Percentiles rank a stretch among this genome's conserved stretches.
Conservation (phyloP, 73 alveolate species). For the Tetrahymena thermophila region DNA sequence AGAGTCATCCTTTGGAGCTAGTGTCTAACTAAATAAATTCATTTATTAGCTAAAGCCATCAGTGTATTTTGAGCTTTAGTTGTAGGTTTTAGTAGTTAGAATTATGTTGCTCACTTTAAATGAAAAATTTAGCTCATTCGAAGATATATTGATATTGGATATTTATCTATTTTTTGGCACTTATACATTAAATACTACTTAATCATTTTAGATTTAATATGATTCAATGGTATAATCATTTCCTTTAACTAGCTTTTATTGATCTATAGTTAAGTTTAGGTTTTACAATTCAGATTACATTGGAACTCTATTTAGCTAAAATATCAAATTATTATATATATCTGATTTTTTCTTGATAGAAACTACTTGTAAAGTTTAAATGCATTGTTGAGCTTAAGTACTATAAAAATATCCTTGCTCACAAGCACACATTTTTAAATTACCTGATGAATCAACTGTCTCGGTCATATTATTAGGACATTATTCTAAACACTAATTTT, state of each 20-base stretch:
- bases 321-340: no score
- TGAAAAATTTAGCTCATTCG: not conserved
- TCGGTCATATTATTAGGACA: not conserved
- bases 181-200: no score
- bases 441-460: not conserved
- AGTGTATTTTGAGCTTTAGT: not conserved
- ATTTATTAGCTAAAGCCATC: not conserved
- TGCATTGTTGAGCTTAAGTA: not conserved
- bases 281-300: not conserved
- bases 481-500: not conserved
- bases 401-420: not conserved
- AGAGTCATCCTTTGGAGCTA: not conserved
- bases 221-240: not conserved
- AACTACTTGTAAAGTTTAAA: not conserved
- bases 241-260: not conserved
- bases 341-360: not conserved
- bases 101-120: not conserved
- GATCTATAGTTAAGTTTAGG: not conserved
- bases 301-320: not conserved
- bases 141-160: not conserved
- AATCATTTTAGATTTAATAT: not conserved
- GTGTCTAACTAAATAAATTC: not conserved
- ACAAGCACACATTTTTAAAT: not conserved
- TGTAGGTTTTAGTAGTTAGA: not conserved
- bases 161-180: not conserved